Conservation (phyloP, 345 rosid genomes). For the Syzygium aromaticum region DNA sequence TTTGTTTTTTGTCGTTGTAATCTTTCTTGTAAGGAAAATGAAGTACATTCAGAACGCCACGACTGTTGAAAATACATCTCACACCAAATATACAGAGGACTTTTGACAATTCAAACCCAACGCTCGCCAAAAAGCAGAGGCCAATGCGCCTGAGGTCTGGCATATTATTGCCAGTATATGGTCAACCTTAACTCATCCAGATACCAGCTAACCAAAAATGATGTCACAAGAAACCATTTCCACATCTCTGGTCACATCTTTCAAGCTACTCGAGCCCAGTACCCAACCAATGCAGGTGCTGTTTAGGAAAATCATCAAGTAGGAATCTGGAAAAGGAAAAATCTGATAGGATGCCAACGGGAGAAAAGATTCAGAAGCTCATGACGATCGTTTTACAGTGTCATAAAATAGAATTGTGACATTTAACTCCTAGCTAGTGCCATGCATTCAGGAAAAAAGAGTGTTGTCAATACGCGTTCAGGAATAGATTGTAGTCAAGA, state of each 20-base stretch:
- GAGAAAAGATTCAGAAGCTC: neutral
- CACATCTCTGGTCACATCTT: neutral
- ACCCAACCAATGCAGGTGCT: neutral
- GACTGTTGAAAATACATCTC: neutral
- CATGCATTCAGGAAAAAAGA: neutral
- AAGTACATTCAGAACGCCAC: neutral
- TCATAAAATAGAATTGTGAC: neutral
- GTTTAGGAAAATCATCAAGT: neutral
- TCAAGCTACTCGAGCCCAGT: neutral
- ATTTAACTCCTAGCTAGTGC: neutral
- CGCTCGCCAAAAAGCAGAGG: neutral
- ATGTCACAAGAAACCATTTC: neutral
- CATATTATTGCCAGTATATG: neutral
- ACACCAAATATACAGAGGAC: neutral
- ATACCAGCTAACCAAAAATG: neutral
- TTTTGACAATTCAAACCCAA: neutral
- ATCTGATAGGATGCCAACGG: neutral
- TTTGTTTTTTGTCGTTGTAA: neutral
- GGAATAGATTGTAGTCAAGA: neutral
- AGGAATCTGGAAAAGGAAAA: neutral
- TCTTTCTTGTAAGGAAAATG: neutral
- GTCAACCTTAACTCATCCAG: neutral
- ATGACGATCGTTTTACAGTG: neutral
- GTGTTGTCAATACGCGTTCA: neutral
- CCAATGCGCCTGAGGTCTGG: neutral